Percentiles rank a stretch among this genome's conserved stretches.
phyloP scores from a whole-genome alignment of 257 asterid genomes.

The Striga asiatica region DNA sequence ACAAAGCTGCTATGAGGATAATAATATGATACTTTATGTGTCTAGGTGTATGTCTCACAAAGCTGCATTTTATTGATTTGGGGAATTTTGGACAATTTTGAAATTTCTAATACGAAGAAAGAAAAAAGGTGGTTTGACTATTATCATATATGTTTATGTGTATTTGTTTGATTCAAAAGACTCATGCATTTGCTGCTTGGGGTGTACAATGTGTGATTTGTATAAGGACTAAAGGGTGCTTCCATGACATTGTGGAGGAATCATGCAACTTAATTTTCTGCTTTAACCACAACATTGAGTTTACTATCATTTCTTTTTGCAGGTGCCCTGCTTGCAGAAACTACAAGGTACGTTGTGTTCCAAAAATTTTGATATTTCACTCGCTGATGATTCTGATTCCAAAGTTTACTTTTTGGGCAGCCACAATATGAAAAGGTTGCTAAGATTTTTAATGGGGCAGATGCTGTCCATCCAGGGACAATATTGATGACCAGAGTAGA shows the following conservation, averaged over 20 bases:
- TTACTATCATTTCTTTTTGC: conserved; percentile 25
- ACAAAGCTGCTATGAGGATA: no score
- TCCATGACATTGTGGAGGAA: not conserved
- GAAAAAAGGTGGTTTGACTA: not conserved
- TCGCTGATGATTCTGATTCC: conserved; percentile 9
- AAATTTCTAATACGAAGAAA: not conserved
- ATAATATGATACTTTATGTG: not conserved
- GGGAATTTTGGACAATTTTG: not conserved
- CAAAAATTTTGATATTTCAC: not conserved
- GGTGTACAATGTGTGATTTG: not conserved
- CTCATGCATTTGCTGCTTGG: conserved; percentile 2
- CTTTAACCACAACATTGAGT: conserved; percentile 10
- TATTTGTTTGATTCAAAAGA: not conserved
- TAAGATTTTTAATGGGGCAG: conserved; percentile 75
- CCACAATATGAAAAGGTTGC: conserved; percentile 95
- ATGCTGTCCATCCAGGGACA: conserved; percentile 82
- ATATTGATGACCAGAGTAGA: conserved; percentile 85
- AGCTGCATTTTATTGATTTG: no score
- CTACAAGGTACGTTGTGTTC: conserved; percentile 55
- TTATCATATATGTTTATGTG: not conserved
- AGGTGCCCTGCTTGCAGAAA: conserved; percentile 99
- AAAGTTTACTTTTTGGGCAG: conserved; percentile 31
- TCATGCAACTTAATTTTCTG: conserved; percentile 1
- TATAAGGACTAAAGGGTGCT: not conserved
- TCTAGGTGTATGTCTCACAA: no score